Conservation (phyloP, 2,329 filamentous ascomycete species). For the Apiospora pterosperma region DNA sequence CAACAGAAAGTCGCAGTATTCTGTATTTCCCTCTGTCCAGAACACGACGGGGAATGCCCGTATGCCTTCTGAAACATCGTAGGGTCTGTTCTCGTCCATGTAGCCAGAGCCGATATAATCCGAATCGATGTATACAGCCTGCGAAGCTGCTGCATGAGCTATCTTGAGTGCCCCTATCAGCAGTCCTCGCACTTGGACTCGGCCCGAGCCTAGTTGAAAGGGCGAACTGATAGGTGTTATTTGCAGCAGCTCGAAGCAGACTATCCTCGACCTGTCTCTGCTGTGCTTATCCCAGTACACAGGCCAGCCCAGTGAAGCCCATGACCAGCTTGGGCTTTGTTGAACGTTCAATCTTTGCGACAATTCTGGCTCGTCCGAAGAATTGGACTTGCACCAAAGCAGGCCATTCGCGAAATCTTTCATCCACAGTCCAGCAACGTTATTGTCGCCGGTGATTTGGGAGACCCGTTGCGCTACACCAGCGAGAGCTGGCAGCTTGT, state of each 20-base stretch:
- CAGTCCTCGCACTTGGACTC: background rate
- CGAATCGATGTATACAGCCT: no score
- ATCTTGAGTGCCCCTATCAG: no score
- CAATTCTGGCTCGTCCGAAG: no score
- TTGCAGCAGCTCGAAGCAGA: background rate
- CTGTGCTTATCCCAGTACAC: no score
- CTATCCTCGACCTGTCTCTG: no score
- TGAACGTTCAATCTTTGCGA: background rate
- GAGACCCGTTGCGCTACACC: background rate
- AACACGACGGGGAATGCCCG: background rate
- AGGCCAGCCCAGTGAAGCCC: no score
- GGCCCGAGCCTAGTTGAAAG: background rate
- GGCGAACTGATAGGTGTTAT: background rate
- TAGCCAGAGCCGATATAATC: background rate
- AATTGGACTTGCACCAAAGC: no score
- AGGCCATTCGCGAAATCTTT: background rate
- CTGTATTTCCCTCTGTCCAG: background rate
- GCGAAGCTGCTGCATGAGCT: no score
- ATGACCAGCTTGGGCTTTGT: background rate
- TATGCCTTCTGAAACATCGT: background rate
- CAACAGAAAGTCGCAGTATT: background rate
- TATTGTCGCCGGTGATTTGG: background rate
- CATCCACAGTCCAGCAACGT: background rate
- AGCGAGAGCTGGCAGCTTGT: background rate
- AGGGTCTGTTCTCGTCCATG: rapidly evolving